Base-by-base conservation (phyloP, 495 filamentous ascomycete genomes). In the Aspergillus indologenus region DNA sequence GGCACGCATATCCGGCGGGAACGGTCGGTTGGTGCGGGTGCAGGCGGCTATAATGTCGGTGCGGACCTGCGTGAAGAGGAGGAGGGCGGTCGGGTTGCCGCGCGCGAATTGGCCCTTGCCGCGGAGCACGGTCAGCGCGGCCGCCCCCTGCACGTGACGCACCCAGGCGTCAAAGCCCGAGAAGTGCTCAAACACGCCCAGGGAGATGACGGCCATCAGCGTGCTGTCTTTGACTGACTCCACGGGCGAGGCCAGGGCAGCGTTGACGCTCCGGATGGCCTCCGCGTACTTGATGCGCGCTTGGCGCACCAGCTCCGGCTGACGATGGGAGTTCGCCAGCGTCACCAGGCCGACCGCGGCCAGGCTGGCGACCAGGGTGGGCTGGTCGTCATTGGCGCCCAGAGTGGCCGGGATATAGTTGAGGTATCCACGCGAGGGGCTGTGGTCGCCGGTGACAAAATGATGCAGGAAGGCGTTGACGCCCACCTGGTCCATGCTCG, bases 181-280 rank as follows among this genome's bases (percentile, higher is more conserved):
- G 53, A 81, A 73, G 60, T 80, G 79, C 67, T 85, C 82, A 54
- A 83, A 86, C 3, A 84, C 67, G n/a, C 79, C 77, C n/a, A 86
- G 69, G 24, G 83, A 79, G 29, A 86, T 77, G n/a, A 83, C 74
- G 6, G 80, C 74, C 57, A 85, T 79, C 65, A 86, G 71, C 15
- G 82, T 86, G 53, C 73, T 81, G 61, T 86, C 83, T 61, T 83
- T 81, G 60, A 78, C 64, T n/a, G 77, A 79, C 45, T 84, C 81
- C 14, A 55, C 59, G 0, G 81, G 81, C 17, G 78, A 74, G 24
- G 71, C 65, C 20, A 86, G 62, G 2, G 83, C 83, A 21, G 64
- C 56, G 59, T 85, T 86, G 6, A 75, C 74, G 23, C 66, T 53
- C 22, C 62, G 57, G 31, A 80, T 67, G 6, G 77, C 76, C 31